These are phyloP conservation scores for Cutaneotrichosporon daszewskae DNA, from an alignment of 1,284 basidiomycete genomes.

Conservation along the genomic window DNA sequence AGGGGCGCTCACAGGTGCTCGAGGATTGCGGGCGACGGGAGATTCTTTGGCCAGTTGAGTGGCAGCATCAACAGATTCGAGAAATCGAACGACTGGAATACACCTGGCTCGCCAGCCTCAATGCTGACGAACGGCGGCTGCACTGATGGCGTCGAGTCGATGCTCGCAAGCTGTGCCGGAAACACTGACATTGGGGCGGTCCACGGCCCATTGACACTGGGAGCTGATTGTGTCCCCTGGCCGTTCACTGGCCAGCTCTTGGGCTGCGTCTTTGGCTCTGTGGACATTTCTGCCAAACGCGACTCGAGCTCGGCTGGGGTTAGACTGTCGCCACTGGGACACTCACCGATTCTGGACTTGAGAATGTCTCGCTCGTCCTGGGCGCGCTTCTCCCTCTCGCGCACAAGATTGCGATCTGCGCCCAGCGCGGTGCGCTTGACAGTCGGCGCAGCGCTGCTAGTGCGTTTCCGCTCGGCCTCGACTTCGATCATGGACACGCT, in stretches of 20 bases:
- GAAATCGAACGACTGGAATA: conserved; percentile 24
- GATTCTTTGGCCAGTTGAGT: conserved; percentile 35
- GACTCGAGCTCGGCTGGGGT: conserved; percentile 36
- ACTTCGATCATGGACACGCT: neutral
- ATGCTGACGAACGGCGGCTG: conserved; percentile 7
- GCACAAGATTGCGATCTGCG: conserved; percentile 8
- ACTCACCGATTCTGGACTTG: conserved; percentile 25
- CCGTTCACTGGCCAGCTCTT: too few species aligned
- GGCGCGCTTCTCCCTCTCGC: conserved; percentile 22
- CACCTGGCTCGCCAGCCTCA: conserved; percentile 10
- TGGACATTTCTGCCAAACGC: conserved; percentile 24
- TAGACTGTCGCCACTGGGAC: neutral
- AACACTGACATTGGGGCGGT: conserved; percentile 6
- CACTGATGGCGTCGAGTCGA: conserved; percentile 3
- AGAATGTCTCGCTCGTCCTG: conserved; percentile 30
- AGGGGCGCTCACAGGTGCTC: conserved; percentile 6
- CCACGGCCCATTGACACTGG: conserved; percentile 6
- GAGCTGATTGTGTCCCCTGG: neutral
- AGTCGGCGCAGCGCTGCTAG: neutral
- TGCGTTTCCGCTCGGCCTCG: conserved; percentile 10
- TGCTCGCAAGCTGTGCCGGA: neutral
- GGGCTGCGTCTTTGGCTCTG: neutral
- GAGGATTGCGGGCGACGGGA: conserved; percentile 18
- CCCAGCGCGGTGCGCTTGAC: conserved; percentile 11
- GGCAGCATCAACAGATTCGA: conserved; percentile 33